These are phyloP conservation scores for Yamagishiella unicocca DNA, from an alignment of 139 green algal genomes.

Conservation along the genomic window DNA sequence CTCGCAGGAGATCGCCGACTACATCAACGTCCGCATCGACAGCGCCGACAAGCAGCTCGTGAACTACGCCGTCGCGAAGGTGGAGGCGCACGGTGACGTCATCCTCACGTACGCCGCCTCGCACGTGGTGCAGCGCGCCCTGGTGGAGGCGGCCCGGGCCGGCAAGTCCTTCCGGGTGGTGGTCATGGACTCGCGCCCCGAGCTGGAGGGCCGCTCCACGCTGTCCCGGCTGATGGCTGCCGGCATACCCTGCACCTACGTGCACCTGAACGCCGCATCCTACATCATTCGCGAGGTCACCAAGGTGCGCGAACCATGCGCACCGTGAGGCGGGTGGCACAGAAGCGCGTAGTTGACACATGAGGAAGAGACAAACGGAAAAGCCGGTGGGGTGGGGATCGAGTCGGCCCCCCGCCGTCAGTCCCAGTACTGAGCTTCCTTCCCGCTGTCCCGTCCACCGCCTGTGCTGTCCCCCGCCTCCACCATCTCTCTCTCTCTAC, in stretches of 20 bases:
- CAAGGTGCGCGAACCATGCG: constrained; percentile 64
- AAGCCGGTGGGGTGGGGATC: too few relatives aligned
- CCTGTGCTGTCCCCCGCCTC: too few relatives aligned
- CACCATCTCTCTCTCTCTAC: too few relatives aligned
- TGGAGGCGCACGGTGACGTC: constrained; percentile 86
- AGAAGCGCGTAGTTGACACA: too few relatives aligned
- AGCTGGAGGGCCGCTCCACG: constrained; percentile 83
- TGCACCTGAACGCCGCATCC: constrained; percentile 79
- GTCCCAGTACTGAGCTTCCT: too few relatives aligned
- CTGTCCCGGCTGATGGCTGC: constrained; percentile 70
- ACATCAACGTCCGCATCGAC: constrained; percentile 58
- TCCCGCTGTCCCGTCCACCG: too few relatives aligned
- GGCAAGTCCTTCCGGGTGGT: constrained; percentile 86
- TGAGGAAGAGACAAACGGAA: too few relatives aligned
- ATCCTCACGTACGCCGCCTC: constrained; percentile 92
- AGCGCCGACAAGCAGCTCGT: constrained; percentile 81
- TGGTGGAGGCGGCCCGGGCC: constrained; percentile 51
- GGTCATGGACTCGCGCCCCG: constrained; percentile 88
- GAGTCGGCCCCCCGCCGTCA: too few relatives aligned
- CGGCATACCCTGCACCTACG: constrained; percentile 87
- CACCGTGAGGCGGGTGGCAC: neutral
- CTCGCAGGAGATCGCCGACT: constrained; percentile 81
- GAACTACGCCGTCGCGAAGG: constrained; percentile 78
- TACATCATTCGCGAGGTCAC: constrained; percentile 87
- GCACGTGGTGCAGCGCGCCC: constrained; percentile 57